phyloP scores from a whole-genome alignment of 176 grass and related monocot genomes.

The Miscanthus lutarioriparius region DNA sequence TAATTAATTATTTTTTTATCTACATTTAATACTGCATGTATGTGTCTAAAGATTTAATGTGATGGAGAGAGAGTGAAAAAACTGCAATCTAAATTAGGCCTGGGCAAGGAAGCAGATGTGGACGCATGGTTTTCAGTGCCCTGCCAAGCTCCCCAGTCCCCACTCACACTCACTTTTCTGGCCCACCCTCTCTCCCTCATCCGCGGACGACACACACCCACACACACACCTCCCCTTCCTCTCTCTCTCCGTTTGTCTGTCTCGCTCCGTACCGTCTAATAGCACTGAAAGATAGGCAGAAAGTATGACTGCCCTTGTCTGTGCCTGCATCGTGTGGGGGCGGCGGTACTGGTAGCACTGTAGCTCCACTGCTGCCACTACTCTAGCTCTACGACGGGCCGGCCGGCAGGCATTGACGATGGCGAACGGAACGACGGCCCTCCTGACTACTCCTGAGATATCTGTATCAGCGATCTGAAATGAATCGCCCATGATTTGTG shows the following conservation, averaged over 20 bases:
- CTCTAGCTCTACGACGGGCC: background rate
- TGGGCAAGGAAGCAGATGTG: conserved; percentile 44
- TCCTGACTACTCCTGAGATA: background rate
- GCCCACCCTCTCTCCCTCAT: background rate
- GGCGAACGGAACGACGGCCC: background rate
- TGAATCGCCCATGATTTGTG: conserved; percentile 9
- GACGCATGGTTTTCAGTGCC: conserved; percentile 65
- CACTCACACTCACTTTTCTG: conserved; percentile 27
- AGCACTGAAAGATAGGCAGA: conserved; percentile 54
- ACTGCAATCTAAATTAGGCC: too few relatives aligned
- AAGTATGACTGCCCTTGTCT: conserved; percentile 44
- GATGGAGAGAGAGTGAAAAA: too few relatives aligned
- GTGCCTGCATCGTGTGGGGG: background rate
- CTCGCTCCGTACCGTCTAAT: conserved; percentile 31
- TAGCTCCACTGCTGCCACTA: background rate
- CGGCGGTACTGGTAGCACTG: background rate
- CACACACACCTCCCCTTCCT: background rate
- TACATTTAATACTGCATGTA: too few relatives aligned
- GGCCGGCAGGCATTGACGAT: background rate
- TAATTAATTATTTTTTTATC: too few relatives aligned
- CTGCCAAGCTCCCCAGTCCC: conserved; percentile 20
- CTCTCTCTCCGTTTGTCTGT: conserved; percentile 32
- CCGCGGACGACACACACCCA: background rate
- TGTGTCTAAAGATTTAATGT: too few relatives aligned
- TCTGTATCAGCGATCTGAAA: background rate